Base-by-base conservation (phyloP, 139 green algal species). In the Protoeuglena noctilucae region DNA sequence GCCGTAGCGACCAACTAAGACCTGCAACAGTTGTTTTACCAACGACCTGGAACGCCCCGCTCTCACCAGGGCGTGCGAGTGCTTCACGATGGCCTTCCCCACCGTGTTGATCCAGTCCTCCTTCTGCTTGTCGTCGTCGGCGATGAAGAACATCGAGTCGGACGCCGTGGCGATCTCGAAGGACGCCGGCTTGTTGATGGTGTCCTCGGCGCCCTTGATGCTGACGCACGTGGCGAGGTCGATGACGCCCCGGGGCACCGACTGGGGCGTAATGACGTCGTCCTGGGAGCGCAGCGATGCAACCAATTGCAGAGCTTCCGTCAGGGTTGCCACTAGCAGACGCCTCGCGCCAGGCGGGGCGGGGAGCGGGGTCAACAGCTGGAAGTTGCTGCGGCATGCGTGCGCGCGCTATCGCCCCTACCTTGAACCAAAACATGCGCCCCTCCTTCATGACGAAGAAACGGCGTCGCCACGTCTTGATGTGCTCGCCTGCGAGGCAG, bases 101-200 rank as follows among this genome's bases (percentile, higher is more conserved):
- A 99, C 84, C 14, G 85, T 75, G 62, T 95, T 97, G 56, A 99
- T 97, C 92, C 92, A 99, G 55, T 97, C 89, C 73, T 99, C 92
- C 71, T 96, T 96, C 28, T 95, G 85, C 65, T 82, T 67, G 17
- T 61, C 47, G 21, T 19, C 24, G 56, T 63, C 28, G 16, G 64
- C 40, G 25, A 94, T 89, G 72, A 95, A 95, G 66, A 84, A 96
- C 78, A 93, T 90, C 65, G 57, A 78, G 43, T 73, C 68, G 2
- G 80, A 63, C 14, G 67, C 67, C 3, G 83, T 96, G 16, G 78
- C 85, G 49, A 99, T 84, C 71, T 99, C 92, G 74, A 99, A 99
- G 0, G 88, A 83, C 63, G 88, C 74, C 0, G 84, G 79, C 70
- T 85, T 91, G 75, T 95, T 95, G 63, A 96, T 79, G 0, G 74